Conservation (phyloP, 176 grass and related monocot species). For the Otatea glauca region DNA sequence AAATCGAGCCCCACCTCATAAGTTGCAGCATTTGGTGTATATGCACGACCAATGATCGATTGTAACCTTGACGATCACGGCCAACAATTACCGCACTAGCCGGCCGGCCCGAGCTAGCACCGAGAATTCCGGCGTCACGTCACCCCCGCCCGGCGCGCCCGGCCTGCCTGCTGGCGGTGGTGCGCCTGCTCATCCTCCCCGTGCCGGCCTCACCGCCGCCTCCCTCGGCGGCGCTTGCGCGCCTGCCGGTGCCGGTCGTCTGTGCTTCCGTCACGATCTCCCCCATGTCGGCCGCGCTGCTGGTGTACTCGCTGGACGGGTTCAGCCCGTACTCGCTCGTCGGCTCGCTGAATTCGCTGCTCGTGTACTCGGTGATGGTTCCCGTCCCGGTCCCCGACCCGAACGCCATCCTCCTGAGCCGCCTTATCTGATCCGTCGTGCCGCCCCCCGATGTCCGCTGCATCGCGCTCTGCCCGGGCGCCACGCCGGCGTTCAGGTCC, state of each 20-base stretch:
- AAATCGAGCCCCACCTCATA: not conserved
- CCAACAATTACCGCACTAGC: not conserved
- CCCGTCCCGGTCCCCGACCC: constrained; percentile 41
- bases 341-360: constrained; percentile 64
- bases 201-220: constrained; percentile 1
- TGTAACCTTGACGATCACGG: not conserved
- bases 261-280: constrained; percentile 31
- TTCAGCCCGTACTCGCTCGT: constrained; percentile 67
- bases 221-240: not conserved
- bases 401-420: constrained; percentile 77
- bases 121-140: not conserved
- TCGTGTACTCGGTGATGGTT: constrained; percentile 60
- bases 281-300: constrained; percentile 49
- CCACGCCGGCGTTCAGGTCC: constrained; percentile 73
- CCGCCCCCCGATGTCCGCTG: constrained; percentile 40
- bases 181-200: constrained; percentile 43
- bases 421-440: constrained; percentile 49
- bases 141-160: constrained; percentile 9
- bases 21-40: not conserved
- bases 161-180: constrained; percentile 23
- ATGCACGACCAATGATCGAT: constrained; percentile 13
- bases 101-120: not conserved
- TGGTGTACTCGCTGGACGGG: constrained; percentile 52
- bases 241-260: not conserved
- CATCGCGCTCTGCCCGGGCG: constrained; percentile 67